These are phyloP conservation scores for Kwoniella botswanensis DNA, from an alignment of 768 basidiomycete genomes.

Conservation along the genomic window DNA sequence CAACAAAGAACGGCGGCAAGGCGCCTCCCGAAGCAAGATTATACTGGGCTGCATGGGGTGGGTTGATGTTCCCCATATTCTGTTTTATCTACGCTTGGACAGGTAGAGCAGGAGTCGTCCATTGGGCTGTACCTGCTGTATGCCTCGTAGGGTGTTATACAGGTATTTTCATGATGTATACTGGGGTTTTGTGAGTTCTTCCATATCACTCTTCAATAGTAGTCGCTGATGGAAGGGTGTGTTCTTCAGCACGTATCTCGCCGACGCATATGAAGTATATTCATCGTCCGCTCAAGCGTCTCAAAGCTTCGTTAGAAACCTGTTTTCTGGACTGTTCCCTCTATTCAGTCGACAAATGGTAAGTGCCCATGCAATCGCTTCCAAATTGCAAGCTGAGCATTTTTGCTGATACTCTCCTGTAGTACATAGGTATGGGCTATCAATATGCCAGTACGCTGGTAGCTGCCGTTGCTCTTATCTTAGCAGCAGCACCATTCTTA, in stretches of 20 bases:
- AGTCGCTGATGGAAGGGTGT: background rate
- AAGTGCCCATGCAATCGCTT: slow-evolving; percentile 1
- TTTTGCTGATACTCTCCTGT: background rate
- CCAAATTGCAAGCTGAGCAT: background rate
- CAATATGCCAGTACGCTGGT: slow-evolving; percentile 51
- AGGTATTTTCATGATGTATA: slow-evolving; percentile 53
- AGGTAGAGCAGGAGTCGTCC: slow-evolving; percentile 29
- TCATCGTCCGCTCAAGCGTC: slow-evolving; percentile 54
- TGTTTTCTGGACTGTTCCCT: slow-evolving; percentile 44
- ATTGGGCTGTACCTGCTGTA: slow-evolving; percentile 45
- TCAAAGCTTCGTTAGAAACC: slow-evolving; percentile 45
- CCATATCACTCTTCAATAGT: background rate
- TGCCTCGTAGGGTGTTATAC: slow-evolving; percentile 40
- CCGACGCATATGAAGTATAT: slow-evolving; percentile 55
- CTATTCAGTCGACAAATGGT: slow-evolving; percentile 49
- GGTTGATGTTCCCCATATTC: slow-evolving; percentile 48
- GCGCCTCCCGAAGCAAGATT: slow-evolving; percentile 54
- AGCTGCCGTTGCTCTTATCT: slow-evolving; percentile 42
- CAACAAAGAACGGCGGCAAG: slow-evolving; percentile 33
- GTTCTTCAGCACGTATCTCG: slow-evolving; percentile 43
- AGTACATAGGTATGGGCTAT: slow-evolving; percentile 43
- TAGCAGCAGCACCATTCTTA: slow-evolving; percentile 45
- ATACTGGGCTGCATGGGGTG: slow-evolving; percentile 52
- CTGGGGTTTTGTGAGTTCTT: slow-evolving; percentile 47
- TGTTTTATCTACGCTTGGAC: slow-evolving; percentile 52